Evolutionary conservation across 31 red algal species (phyloP), one percentile per base, ranked within the genome.

Genomic region (Odonthalia washingtoniensis): DNA sequence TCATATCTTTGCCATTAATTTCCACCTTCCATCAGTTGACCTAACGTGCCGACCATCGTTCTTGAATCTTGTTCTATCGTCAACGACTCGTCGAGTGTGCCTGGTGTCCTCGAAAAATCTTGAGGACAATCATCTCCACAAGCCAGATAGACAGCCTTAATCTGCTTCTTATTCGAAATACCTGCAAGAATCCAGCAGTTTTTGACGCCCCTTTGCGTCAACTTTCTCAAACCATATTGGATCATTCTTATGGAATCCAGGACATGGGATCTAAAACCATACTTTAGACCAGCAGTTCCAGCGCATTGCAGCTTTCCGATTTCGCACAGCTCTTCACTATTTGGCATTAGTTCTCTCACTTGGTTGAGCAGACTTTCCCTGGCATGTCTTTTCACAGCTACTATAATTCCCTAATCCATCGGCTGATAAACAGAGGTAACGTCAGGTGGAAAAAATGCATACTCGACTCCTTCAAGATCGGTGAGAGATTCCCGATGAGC

Each of bases 101-200:
- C 67, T 27, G 17, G 67, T 33, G 67, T 16, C 31, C 32, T 32
- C 12, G 18, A 21, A 32, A 72, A 72, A 16, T 14, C 12, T 72
- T 21, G 31, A 12, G 67, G 12, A 14, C 32, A 12, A 27, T 14
- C 18, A 72, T 72, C 67, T 72, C 67, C 67, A 72, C 52, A 72
- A 33, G n/a, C 16, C 14, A 12, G n/a, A 14, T 30, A 30, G 30
- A 72, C 32, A 27, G 16, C 31, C 31, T 72, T 21, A 32, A 72
- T 72, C 16, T 72, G 16, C 12, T 14, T 21, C 32, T 72, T 72
- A 33, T 72, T 72, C 67, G 32, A 30, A 30, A 72, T 33, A 30
- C 67, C 67, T 72, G 67, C 14, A 14, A 12, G 67, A 32, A 72
- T 72, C 67, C 67, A 72, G 31, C 67, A 72, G 32, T 72, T 72